Base-by-base conservation (phyloP, 2,329 filamentous ascomycete genomes). In the Thielaviopsis cerberus region DNA sequence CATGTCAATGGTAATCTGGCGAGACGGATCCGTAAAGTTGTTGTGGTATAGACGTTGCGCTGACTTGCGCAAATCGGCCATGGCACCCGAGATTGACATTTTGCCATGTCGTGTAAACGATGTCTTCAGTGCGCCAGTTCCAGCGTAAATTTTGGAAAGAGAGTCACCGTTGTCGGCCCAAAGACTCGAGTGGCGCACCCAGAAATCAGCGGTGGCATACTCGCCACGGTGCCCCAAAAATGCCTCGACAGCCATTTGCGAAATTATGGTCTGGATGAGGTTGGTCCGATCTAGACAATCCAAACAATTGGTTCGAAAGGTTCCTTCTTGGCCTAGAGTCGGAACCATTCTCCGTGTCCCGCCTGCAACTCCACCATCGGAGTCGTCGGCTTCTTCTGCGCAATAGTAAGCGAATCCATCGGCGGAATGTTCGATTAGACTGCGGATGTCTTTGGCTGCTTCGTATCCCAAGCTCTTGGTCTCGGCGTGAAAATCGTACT, bases 91-190 rank as follows among this genome's bases (percentile, higher is more conserved):
- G 24, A 97, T 70, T 11, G 90, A 95, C 88, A 95, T 96, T 70
- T 96, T 97, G 34, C 92, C 92, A 66, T 86, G 83, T 59, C 92
- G 79, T 1, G 92, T 98, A 65, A 95, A 97, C 0, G 90, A 96
- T 1, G 89, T 90, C 69, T 97, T 98, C 51, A 98, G 74, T 17
- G 92, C 92, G 4, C 92, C 92, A 3, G 92, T 98, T 24, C 92
- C 92, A 8, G 92, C 92, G 67, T 98, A 98, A 25, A 96, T 97
- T 66, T 88, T 88, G 13, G 90, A 96, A 53, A 98, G 71, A 5
- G 86, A 85, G 72, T 98, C 92, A 23, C 92, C 92, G 66, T 96
- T 97, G 69, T 98, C 92, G 34, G 92, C 92, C 92, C 92, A 98
- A 1, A 98, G 76, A 61, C 82, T 92, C 8, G 88, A 90, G 71